Evolutionary conservation across 768 basidiomycete genomes (phyloP), one percentile per base, ranked within the genome.

Genomic region (Serendipita sp.): DNA sequence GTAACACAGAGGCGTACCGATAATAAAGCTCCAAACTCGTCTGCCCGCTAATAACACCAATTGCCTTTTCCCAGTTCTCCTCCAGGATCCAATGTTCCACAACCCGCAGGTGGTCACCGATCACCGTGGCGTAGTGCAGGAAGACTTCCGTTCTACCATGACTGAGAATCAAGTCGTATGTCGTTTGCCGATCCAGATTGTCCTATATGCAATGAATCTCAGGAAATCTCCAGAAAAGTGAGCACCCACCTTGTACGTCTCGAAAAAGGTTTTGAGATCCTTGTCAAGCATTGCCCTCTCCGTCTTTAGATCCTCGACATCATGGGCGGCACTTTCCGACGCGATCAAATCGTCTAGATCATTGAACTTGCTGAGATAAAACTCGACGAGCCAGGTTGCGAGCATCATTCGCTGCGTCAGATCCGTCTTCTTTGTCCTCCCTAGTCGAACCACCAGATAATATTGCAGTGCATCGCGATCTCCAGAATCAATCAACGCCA

Each of bases 381-480:
- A 91, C 72, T 99, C 96, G 31, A 96, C 86, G 13, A 99, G 82
- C 96, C 96, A 99, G 0, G 93, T 97, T 17, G 96, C 94, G 20
- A 99, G 76, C 84, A 98, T 92, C 86, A 93, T 93, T 42, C 96
- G 81, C 71, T 97, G 94, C 0, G 91, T 93, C 42, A 88, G 67
- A 68, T 96, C 92, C 94, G 79, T 81, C 74, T 89, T 93, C 63
- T 82, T 81, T 31, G 90, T 86, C 38, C 38, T 38, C 38, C 42
- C 93, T 38, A 99, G 75, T 58, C 90, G 80, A 11, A 90, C 87
- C 30, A 89, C 85, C 3, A 99, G 76, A 72, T 96, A 99, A 38
- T 88, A 87, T 60, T 96, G 77, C 65, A 98, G 75, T 0, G 93
- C 84, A 72, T 99, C 96, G 42, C 89, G 81, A 73, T 97, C 93